Evolutionary conservation across 768 basidiomycete species (phyloP).

Genomic region (Sporobolomyces roseus): DNA sequence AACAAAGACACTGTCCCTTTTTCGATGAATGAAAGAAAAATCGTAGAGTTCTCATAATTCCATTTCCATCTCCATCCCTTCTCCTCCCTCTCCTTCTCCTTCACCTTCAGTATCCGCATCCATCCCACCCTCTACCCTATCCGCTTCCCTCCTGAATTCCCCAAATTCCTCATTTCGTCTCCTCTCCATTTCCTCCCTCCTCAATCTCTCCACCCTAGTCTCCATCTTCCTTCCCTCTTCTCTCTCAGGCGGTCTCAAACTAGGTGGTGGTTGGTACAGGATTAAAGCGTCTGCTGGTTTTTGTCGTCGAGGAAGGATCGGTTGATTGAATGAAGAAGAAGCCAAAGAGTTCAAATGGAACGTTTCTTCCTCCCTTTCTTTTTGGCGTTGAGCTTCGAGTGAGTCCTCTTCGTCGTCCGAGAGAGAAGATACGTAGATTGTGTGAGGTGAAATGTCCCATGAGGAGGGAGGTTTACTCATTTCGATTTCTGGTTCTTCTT

Average conservation of each 20-base stretch:
- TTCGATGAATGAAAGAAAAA: too few relatives aligned
- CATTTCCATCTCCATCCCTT: conserved; percentile 3
- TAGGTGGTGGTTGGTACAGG: conserved; percentile 26
- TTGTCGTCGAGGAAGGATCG: background rate
- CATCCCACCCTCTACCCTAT: conserved; percentile 8
- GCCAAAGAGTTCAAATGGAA: conserved; percentile 9
- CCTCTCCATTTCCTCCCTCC: background rate
- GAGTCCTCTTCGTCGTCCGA: conserved; percentile 1
- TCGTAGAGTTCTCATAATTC: background rate
- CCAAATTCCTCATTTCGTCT: background rate
- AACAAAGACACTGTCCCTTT: too few relatives aligned
- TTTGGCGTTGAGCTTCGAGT: background rate
- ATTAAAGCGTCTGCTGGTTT: background rate
- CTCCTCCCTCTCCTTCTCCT: background rate
- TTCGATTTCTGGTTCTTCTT: conserved; percentile 1
- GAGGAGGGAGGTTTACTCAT: conserved; percentile 12
- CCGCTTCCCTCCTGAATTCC: conserved; percentile 14
- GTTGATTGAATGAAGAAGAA: background rate
- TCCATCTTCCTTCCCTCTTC: background rate
- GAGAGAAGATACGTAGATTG: conserved; percentile 37
- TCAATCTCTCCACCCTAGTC: background rate
- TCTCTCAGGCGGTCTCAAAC: background rate
- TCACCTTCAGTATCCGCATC: background rate
- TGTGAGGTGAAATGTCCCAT: conserved; percentile 28
- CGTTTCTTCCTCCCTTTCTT: background rate